phyloP scores from a whole-genome alignment of 1,284 basidiomycete species.

The Ustilago xerochloae region DNA sequence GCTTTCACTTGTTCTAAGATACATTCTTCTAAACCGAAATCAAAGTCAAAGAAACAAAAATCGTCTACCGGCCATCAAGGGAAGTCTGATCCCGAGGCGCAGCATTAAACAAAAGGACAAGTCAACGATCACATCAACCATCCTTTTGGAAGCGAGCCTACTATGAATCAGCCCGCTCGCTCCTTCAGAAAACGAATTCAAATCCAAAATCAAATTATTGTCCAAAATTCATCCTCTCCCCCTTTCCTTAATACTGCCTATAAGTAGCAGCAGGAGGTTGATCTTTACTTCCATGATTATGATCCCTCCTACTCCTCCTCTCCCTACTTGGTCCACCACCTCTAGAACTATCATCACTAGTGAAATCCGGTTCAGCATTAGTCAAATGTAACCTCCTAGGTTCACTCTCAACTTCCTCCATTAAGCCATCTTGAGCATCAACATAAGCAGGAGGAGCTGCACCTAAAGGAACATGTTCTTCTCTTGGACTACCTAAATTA shows the following conservation, averaged over 20 bases:
- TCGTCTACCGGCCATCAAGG: conserved; percentile 7
- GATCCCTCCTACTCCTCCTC: conserved; percentile 19
- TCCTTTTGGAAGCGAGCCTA: too few relatives aligned
- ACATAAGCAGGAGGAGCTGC: conserved; percentile 47
- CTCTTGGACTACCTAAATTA: conserved; percentile 27
- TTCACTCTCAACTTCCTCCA: conserved; percentile 30
- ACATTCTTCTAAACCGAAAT: background rate
- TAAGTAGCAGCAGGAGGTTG: conserved; percentile 38
- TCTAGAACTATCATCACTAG: conserved; percentile 28
- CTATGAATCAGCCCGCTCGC: too few relatives aligned
- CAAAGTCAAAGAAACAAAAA: too few relatives aligned
- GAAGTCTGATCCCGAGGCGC: conserved; percentile 12
- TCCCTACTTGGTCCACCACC: conserved; percentile 27
- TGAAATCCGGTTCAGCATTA: conserved; percentile 41
- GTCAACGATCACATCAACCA: background rate
- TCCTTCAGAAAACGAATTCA: background rate
- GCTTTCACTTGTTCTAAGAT: too few relatives aligned
- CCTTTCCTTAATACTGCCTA: conserved; percentile 13
- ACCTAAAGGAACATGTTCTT: conserved; percentile 16
- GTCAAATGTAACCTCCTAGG: conserved; percentile 37
- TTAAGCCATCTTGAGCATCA: conserved; percentile 27
- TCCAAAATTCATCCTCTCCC: too few relatives aligned
- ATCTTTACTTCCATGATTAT: conserved; percentile 40
- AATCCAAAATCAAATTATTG: too few relatives aligned
- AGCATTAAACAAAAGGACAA: background rate